Conservation (phyloP, 1,284 basidiomycete species). For the Lentinula novae-zelandiae region DNA sequence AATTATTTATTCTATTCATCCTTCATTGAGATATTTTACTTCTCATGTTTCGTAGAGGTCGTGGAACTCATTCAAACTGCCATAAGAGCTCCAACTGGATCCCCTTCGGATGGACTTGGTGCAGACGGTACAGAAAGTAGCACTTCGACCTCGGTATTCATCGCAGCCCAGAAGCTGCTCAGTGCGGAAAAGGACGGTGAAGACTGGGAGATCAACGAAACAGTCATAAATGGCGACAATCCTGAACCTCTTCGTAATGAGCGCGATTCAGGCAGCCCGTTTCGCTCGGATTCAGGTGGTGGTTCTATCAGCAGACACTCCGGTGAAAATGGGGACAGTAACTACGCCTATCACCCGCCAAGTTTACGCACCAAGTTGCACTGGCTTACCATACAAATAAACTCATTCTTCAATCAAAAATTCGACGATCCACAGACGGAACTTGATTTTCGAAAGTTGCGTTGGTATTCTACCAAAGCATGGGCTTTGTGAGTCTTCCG, state of each 20-base stretch:
- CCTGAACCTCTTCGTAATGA: slow-evolving; percentile 6
- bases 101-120: slow-evolving; percentile 15
- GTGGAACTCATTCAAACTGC: slow-evolving; percentile 1
- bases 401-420: slow-evolving; percentile 21
- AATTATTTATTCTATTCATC: not conserved
- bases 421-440: slow-evolving; percentile 20
- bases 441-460: slow-evolving; percentile 19
- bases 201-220: slow-evolving; percentile 16
- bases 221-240: slow-evolving; percentile 15
- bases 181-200: slow-evolving; percentile 14
- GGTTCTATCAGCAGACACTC: not conserved
- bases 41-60: not conserved
- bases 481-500: slow-evolving; percentile 20
- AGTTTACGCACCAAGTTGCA: not conserved
- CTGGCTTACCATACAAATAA: not conserved
- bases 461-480: slow-evolving; percentile 24
- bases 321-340: not conserved
- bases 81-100: slow-evolving; percentile 15
- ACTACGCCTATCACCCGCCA: slow-evolving; percentile 1
- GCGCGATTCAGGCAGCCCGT: slow-evolving; percentile 12
- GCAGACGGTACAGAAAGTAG: slow-evolving; percentile 16
- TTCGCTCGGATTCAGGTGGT: not conserved
- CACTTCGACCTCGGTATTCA: slow-evolving; percentile 15
- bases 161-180: slow-evolving; percentile 11
- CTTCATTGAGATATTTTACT: not conserved